Base-by-base conservation (phyloP, 108 stramenopile species). In the Conticribra weissflogii region DNA sequence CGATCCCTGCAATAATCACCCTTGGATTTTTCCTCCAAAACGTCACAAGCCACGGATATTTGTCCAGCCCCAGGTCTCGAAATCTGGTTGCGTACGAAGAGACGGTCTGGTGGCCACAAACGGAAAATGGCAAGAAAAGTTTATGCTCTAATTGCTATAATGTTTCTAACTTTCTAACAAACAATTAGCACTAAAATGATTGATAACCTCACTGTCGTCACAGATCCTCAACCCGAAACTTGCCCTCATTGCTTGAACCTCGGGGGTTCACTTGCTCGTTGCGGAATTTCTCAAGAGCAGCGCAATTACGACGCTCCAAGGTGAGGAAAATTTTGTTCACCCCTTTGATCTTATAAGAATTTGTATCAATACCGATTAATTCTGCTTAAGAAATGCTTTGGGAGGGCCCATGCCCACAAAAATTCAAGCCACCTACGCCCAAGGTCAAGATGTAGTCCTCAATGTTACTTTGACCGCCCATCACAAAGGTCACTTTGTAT, bases 401-500 rank as follows among this genome's bases (percentile, higher is more conserved):
- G 83, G 81, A 14, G 46, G 70, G 12, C 66, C 73, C 25, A 86
- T 89, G 79, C 63, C 81, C n/a, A 72, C 72, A 28, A 66, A 50
- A 2, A 67, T 72, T 14, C 81, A 86, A 49, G 81, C 67, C 19
- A 78, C 63, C 0, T 88, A 75, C 36, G 23, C 21, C 2, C 59
- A 68, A 49, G 87, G 87, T 8, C 58, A 81, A 34, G 72, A 72
- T 24, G 68, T 88, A 30, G 41, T 70, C 2, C 23, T 88, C 5
- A 66, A 81, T 53, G 76, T 80, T 27, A 59, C 68, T 17, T 59
- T 85, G 54, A 81, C 84, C 1, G 85, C 85, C 8, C 85, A 89
- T 81, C 88, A 86, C 57, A 68, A 63, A 29, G 88, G 88, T n/a
- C 85, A 89, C 55, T 73, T 86, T 23, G 80, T 76, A 27, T 64